phyloP scores from a whole-genome alignment of 225 moss, liverwort and hornwort species.

The Physcomitrium patens region DNA sequence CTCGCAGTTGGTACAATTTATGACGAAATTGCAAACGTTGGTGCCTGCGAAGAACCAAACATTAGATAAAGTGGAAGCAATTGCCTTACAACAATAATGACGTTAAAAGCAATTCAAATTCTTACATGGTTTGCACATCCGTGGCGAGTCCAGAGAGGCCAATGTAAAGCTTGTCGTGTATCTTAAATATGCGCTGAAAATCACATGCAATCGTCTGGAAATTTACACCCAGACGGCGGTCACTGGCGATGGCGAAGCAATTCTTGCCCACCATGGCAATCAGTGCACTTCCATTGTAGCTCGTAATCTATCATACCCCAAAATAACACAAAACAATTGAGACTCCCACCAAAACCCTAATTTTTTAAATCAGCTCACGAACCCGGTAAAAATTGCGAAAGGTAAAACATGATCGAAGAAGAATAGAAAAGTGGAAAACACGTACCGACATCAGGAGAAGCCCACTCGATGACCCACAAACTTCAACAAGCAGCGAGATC shows the following conservation, averaged over 20 bases:
- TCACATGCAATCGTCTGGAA: slow-evolving; percentile 78
- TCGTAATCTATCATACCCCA: slow-evolving; percentile 49
- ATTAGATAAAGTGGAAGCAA: no score
- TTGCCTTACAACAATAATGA: no score
- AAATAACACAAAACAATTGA: no score
- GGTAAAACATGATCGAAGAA: no score
- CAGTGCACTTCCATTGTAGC: slow-evolving; percentile 78
- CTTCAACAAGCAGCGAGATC: background rate
- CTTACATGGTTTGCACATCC: no score
- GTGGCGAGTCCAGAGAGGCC: slow-evolving; percentile 43
- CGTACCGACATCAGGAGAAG: no score
- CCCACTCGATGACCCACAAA: background rate
- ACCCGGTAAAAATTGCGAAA: no score
- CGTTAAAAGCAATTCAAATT: no score
- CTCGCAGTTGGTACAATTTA: slow-evolving; percentile 70
- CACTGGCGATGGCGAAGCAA: slow-evolving; percentile 75
- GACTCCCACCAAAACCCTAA: no score
- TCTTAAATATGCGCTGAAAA: slow-evolving; percentile 71
- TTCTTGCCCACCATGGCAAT: slow-evolving; percentile 72
- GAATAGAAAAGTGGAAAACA: no score
- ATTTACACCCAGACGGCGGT: slow-evolving; percentile 67
- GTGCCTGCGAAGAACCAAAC: slow-evolving; percentile 14
- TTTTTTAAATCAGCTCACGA: no score
- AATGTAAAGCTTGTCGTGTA: slow-evolving; percentile 71
- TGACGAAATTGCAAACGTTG: slow-evolving; percentile 75